Conservation (phyloP, 805 yeast species). For the Danielia reshetovae region DNA sequence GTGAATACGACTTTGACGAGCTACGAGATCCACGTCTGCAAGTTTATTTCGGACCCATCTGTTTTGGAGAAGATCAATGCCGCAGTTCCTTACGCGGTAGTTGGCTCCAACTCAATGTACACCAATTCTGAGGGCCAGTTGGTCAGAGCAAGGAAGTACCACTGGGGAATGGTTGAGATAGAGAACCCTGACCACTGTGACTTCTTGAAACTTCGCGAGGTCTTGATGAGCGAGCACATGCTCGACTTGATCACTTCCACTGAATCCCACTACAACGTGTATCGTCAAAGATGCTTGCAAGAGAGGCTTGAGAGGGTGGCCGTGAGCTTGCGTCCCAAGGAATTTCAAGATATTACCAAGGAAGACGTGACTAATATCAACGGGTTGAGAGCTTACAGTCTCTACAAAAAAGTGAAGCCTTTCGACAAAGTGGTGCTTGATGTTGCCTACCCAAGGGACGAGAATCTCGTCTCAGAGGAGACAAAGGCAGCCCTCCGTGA, state of each 20-base stretch:
- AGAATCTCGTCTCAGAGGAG: too few species aligned
- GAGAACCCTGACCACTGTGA: constrained; percentile 79
- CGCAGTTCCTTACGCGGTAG: constrained; percentile 65
- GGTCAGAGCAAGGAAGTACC: constrained; percentile 59
- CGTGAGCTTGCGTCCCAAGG: background rate
- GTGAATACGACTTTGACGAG: constrained; percentile 47
- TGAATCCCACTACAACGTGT: constrained; percentile 71
- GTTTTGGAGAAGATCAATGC: constrained; percentile 29
- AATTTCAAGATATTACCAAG: background rate
- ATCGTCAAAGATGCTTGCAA: constrained; percentile 55
- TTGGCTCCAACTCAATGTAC: constrained; percentile 54
- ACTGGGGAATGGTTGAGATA: constrained; percentile 85
- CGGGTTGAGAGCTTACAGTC: constrained; percentile 14
- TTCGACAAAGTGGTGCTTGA: too few species aligned
- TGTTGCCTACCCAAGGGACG: too few species aligned
- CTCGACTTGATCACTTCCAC: constrained; percentile 75
- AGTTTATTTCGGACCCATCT: constrained; percentile 23
- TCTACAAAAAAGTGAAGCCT: too few species aligned
- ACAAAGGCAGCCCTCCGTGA: too few species aligned
- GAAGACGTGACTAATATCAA: background rate
- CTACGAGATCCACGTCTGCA: constrained; percentile 48
- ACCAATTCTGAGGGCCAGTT: constrained; percentile 28
- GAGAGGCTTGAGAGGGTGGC: constrained; percentile 31
- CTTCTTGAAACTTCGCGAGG: constrained; percentile 57
- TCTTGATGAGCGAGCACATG: constrained; percentile 67